These are phyloP conservation scores for Monilinia polystroma DNA, from an alignment of 2,329 filamentous ascomycete species.

Conservation along the genomic window DNA sequence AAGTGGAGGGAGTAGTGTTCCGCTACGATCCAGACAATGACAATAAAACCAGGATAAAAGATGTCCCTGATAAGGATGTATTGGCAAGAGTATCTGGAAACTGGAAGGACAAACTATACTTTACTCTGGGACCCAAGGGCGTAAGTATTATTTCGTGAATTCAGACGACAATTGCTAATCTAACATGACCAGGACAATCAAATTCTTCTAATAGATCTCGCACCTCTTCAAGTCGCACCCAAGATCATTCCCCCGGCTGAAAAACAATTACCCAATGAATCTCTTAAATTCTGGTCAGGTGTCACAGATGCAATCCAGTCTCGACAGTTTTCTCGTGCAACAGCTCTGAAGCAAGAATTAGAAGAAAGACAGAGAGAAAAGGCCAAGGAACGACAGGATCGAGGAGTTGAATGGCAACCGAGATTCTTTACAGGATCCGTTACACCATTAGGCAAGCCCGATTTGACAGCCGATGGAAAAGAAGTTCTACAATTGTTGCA, in stretches of 20 bases:
- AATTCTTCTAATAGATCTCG: constrained; percentile 80
- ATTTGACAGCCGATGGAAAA: constrained; percentile 62
- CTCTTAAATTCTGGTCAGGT: constrained; percentile 78
- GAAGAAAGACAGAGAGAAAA: constrained; percentile 87
- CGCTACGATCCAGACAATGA: constrained; percentile 86
- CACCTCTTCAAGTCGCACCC: constrained; percentile 73
- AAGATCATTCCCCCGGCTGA: constrained; percentile 79
- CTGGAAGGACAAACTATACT: constrained; percentile 73
- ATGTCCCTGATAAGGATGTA: constrained; percentile 82
- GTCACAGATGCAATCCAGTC: constrained; percentile 83
- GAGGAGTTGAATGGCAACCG: constrained; percentile 73
- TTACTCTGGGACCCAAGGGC: constrained; percentile 60
- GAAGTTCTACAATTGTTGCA: constrained; percentile 56
- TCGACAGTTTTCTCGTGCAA: constrained; percentile 83
- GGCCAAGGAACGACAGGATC: constrained; percentile 73
- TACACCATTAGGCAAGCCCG: constrained; percentile 59
- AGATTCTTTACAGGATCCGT: constrained; percentile 74
- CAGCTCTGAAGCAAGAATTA: constrained; percentile 82
- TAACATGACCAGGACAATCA: constrained; percentile 52
- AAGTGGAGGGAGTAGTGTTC: constrained; percentile 87
- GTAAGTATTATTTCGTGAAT: constrained; percentile 44
- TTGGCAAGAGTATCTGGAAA: constrained; percentile 78
- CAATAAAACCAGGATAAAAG: constrained; percentile 73
- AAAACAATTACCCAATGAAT: constrained; percentile 84
- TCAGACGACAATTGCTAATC: constrained; percentile 39